Evolutionary conservation across 2,329 filamentous ascomycete genomes (phyloP), one percentile per base, ranked within the genome.

Genomic region (Exophiala mesophila): DNA sequence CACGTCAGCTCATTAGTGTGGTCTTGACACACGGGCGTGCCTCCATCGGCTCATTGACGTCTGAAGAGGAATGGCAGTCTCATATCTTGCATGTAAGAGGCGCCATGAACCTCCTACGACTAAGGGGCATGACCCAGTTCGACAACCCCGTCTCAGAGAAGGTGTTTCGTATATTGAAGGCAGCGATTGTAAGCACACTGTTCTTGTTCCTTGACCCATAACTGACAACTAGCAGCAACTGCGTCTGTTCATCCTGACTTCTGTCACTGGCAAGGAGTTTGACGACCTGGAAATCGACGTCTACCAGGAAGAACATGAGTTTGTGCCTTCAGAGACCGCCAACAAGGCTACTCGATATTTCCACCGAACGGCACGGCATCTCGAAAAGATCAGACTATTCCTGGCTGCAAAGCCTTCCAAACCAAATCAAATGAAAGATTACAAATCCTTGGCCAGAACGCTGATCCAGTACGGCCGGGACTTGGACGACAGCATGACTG

Each of bases 91-190:
- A 55, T 26, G 47, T 55, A 20, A 44, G 47, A 24, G 52, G 50
- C 26, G 50, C 50, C 8, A 53, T 55, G 52, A 47, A 47, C 17
- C 40, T 55, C 8, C 45, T 55, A 33, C 40, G 39, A 19, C 38
- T 55, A 4, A 41, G 52, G 16, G 52, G 52, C 8, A 36, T 44
- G 30, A 40, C 41, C 12, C 52, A 55, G 40, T 53, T 55, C 30
- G 47, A 34, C 4, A 51, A 40, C 10, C 35, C 50, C n/a, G 42
- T 41, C 19, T 41, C 39, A 28, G 50, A 53, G 39, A 53, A 52
- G 30, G 50, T 55, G 2, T 55, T 50, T 33, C 50, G 50, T 12
- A 39, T 55, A 26, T 50, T 55, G 36, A 55, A 53, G 34, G 52
- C 52, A 10, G 52, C 52, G 9, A 55, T 55, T 33, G 47, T 50